Conservation (phyloP, 352 stramenopile species). For the Pythium grandisporangium region DNA sequence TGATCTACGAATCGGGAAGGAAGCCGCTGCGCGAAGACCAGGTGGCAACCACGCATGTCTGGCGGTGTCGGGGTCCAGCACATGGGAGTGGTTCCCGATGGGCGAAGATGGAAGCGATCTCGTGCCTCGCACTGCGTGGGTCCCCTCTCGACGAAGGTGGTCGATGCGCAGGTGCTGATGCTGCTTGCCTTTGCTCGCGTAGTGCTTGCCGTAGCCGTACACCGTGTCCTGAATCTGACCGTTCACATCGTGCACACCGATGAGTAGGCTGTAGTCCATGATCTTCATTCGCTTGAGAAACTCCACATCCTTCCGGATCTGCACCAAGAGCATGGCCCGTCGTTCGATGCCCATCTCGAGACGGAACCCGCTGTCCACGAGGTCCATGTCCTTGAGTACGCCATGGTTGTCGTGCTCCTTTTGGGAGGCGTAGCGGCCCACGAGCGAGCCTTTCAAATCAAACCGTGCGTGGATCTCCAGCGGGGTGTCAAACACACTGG, state of each 20-base stretch:
- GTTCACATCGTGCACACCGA: slow-evolving; percentile 85
- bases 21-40: too few species aligned
- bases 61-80: too few species aligned
- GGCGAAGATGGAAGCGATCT: slow-evolving; percentile 38
- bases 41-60: too few species aligned
- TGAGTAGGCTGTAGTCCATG: slow-evolving; percentile 92
- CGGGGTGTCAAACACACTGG: slow-evolving; percentile 94
- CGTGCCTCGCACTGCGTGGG: too few species aligned
- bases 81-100: slow-evolving; percentile 3
- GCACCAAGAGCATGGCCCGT: slow-evolving; percentile 70
- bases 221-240: slow-evolving; percentile 43
- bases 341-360: slow-evolving; percentile 77
- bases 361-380: slow-evolving; percentile 79
- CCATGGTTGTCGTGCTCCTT: slow-evolving; percentile 47
- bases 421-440: slow-evolving; percentile 64
- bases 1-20: too few species aligned
- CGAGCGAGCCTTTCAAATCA: slow-evolving; percentile 88
- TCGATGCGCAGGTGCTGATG: too few species aligned
- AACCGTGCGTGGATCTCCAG: slow-evolving; percentile 86
- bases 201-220: slow-evolving; percentile 22
- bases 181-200: too few species aligned
- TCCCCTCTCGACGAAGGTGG: slow-evolving; percentile 1
- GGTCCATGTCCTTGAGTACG: slow-evolving; percentile 89
- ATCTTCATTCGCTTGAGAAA: slow-evolving; percentile 92
- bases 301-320: slow-evolving; percentile 84